These are phyloP conservation scores for Gossypium herbaceum DNA, from an alignment of 345 rosid genomes.

Conservation along the genomic window DNA sequence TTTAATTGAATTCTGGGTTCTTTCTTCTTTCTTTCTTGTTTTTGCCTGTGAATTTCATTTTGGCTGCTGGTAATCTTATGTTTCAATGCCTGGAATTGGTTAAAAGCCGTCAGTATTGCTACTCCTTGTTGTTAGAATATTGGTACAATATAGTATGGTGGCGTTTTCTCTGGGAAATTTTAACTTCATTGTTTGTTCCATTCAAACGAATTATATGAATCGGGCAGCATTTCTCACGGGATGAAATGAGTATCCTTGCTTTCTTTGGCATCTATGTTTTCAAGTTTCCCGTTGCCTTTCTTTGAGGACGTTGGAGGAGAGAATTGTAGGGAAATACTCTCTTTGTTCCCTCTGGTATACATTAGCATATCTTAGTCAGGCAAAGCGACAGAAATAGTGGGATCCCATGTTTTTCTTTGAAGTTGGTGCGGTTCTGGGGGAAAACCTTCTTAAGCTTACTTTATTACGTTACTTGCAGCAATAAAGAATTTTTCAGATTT, in stretches of 20 bases:
- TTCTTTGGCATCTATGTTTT: neutral
- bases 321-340: neutral
- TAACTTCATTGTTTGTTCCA: neutral
- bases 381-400: neutral
- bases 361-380: neutral
- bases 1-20: neutral
- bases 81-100: neutral
- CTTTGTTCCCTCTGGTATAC: neutral
- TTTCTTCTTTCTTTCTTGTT: neutral
- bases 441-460: neutral
- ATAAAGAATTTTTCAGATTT: neutral
- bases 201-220: neutral
- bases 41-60: conserved; percentile 14
- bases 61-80: conserved; percentile 10
- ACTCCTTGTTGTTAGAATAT: neutral
- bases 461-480: neutral
- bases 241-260: neutral
- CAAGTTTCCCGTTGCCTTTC: neutral
- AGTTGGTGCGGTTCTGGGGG: neutral
- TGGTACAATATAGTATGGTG: neutral
- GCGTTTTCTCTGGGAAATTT: neutral
- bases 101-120: neutral
- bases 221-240: neutral
- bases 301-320: neutral
- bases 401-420: neutral